Percentiles rank a stretch among this genome's conserved stretches.
Conservation (phyloP, 352 stramenopile species). For the Phytophthora meadii region DNA sequence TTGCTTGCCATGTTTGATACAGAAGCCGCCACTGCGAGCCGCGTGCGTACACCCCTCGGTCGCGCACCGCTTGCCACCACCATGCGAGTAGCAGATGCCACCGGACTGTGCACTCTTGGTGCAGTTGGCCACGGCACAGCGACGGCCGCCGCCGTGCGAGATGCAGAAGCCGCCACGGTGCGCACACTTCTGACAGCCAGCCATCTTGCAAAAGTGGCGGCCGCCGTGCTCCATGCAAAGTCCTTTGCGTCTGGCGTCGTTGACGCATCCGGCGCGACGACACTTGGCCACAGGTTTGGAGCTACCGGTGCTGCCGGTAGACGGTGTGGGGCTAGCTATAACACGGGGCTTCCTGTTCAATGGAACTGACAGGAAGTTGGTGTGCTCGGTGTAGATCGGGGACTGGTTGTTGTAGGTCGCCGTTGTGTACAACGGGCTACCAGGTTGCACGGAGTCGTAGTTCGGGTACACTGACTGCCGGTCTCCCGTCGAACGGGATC, state of each 20-base stretch:
- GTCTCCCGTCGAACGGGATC: conserved; percentile 7
- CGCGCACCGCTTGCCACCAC: conserved; percentile 83
- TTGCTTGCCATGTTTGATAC: conserved; percentile 87
- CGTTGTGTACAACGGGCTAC: conserved; percentile 25
- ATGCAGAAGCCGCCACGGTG: conserved; percentile 86
- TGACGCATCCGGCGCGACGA: conserved; percentile 72
- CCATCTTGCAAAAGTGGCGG: conserved; percentile 87
- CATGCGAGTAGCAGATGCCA: conserved; percentile 87
- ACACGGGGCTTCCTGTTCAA: conserved; percentile 37
- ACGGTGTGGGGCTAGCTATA: conserved; percentile 33
- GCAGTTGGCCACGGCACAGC: conserved; percentile 77
- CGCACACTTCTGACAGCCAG: conserved; percentile 82
- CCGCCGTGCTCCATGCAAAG: conserved; percentile 90
- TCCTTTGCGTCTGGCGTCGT: conserved; percentile 77
- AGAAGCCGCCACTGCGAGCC: conserved; percentile 80
- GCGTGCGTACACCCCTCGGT: conserved; percentile 79
- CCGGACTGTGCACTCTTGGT: conserved; percentile 83
- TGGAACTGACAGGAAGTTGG: conserved; percentile 25
- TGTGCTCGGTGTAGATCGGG: conserved; percentile 29
- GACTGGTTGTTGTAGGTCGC: conserved; percentile 27
- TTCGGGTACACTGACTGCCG: conserved; percentile 22
- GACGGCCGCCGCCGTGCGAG: conserved; percentile 78
- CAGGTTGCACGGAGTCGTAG: conserved; percentile 22
- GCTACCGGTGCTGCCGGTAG: conserved; percentile 28
- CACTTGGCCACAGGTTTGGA: conserved; percentile 46